Evolutionary conservation across 2,329 filamentous ascomycete species (phyloP), one percentile per base, ranked within the genome.

Genomic region (Leptodontidium sp.): DNA sequence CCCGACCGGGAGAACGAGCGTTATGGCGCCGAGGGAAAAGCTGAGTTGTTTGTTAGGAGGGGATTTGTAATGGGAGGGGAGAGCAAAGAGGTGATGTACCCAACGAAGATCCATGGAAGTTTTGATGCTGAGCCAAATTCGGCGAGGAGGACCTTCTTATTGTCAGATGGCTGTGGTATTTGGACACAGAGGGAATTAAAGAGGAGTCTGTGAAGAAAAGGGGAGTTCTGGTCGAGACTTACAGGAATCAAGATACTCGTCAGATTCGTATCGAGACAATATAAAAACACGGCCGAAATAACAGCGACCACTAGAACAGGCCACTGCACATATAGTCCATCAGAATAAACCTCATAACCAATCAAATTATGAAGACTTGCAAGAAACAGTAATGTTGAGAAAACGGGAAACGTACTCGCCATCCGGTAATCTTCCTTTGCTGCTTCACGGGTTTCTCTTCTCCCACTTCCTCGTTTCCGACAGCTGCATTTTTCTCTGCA

Each of bases 171-270:
- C 11, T 17, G 17, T 47, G 43, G 12, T n/a, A n/a, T 47, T 17
- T n/a, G 43, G 15, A 40, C 8, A 40, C 0, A 40, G 9, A 40
- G 8, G 21, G 21, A 1, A 21, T 21, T 21, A 1, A 21, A 1
- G 21, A 21, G 21, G 21, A 21, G 21, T 21, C 21, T 21, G 1
- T 21, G 21, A 21, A 21, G 21, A 21, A 21, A 15, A 26, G 21
- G 4, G 50, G 9, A 32, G 24, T 15, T 53, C 3, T 15, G 50
- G 14, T 32, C 26, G 5, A 21, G 9, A 38, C 53, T 43, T 40
- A 58, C 53, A 24, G 53, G 32, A 40, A 58, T 58, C 53, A 58
- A 58, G 35, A 43, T 59, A 59, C 55, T 59, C 9, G 55, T 59
- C 55, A 59, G 11, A 21, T 58, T 40, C 32, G 53, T 40, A 40